Percentiles rank a stretch among this genome's conserved stretches.
Conservation (phyloP, 1,284 basidiomycete genomes). For the Puccinia hordei region DNA sequence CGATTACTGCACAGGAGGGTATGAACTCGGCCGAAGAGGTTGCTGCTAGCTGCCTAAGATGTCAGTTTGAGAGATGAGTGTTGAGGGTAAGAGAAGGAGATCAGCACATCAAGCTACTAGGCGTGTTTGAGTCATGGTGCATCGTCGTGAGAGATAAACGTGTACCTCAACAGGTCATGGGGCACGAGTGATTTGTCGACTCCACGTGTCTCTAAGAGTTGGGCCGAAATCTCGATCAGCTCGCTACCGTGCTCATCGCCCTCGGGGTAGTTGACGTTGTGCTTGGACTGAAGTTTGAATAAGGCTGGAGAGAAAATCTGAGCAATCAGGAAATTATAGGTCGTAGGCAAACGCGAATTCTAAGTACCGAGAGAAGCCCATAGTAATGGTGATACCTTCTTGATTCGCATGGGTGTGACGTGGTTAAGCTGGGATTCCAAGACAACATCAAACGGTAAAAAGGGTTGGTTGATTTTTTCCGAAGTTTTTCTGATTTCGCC, state of each 20-base stretch:
- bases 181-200: constrained; percentile 2
- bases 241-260: constrained; percentile 8
- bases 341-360: not conserved
- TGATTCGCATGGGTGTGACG: constrained; percentile 72
- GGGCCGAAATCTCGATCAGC: constrained; percentile 27
- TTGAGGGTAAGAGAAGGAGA: not conserved
- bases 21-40: constrained; percentile 83
- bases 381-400: constrained; percentile 68
- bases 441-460: constrained; percentile 68
- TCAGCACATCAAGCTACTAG: not conserved
- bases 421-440: constrained; percentile 66
- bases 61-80: not conserved
- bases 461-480: constrained; percentile 69
- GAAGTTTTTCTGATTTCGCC: constrained; percentile 64
- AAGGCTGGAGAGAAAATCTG: constrained; percentile 64
- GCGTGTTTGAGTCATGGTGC: not conserved
- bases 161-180: constrained; percentile 17
- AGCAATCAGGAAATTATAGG: constrained; percentile 30
- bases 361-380: constrained; percentile 73
- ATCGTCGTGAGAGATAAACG: not conserved
- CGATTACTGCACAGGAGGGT: constrained; percentile 85
- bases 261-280: constrained; percentile 3
- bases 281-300: constrained; percentile 67
- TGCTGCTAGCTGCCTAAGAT: constrained; percentile 65
- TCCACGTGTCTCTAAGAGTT: constrained; percentile 19